Conservation (phyloP, 345 rosid genomes). For the Eucalyptus cladocalyx region DNA sequence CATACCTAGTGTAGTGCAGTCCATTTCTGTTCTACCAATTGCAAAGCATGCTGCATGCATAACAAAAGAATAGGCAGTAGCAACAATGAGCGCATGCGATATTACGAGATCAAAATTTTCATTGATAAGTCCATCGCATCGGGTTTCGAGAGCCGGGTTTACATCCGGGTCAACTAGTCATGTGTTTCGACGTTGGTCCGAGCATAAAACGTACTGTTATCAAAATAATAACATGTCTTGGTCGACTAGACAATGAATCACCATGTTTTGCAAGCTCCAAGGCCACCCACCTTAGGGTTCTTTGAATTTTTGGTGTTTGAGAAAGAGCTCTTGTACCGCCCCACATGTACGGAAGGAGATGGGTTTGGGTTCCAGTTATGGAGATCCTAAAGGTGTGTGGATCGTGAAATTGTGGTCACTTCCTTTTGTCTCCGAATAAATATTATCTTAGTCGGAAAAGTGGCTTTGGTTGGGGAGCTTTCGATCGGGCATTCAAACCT, state of each 20-base stretch:
- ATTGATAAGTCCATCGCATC: too few species aligned
- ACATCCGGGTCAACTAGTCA: background rate
- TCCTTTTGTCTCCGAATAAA: background rate
- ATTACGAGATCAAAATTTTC: background rate
- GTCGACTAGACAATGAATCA: background rate
- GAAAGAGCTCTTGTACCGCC: background rate
- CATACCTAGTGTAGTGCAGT: background rate
- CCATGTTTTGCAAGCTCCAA: background rate
- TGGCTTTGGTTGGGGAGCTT: background rate
- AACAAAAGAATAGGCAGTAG: background rate
- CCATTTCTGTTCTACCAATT: background rate
- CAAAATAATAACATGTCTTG: background rate
- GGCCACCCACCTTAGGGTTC: background rate
- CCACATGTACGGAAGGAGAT: background rate
- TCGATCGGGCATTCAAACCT: background rate
- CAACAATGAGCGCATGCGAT: background rate
- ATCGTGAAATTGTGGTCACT: background rate
- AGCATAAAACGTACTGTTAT: background rate
- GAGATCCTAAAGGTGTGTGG: background rate
- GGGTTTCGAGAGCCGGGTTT: background rate
- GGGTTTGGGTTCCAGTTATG: background rate
- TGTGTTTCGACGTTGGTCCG: background rate
- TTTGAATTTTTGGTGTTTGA: background rate
- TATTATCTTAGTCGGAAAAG: background rate
- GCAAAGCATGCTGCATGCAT: background rate